Evolutionary conservation across 2,329 filamentous ascomycete species (phyloP), one percentile per base, ranked within the genome.

Genomic region (Alternaria arbusti): DNA sequence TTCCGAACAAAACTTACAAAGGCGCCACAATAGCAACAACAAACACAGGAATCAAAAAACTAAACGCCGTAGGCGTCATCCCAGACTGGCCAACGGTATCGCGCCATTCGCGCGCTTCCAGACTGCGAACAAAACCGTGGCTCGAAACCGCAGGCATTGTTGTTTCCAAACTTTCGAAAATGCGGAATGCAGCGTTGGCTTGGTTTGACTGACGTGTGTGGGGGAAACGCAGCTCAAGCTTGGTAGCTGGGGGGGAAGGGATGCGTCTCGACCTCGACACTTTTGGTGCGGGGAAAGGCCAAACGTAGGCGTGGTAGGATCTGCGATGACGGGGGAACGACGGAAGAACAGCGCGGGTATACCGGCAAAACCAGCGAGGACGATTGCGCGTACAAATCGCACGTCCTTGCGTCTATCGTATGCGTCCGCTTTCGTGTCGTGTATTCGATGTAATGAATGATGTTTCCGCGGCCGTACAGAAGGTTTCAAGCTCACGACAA

Each of bases 1-100:
- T 12, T 23, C 20, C 15, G 23, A 22, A 8, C 9, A 22, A 26
- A 22, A 69, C 75, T 69, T 69, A 77, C 75, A 76, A 71, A 13
- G 75, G 75, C 40, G 61, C 70, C 49, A 71, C 62, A 17, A 78
- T 64, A 23, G 76, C 71, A 22, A 76, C 63, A 5, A 75, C 54
- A 17, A 78, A 72, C 1, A 78, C 65, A 0, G 75, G 74, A 23
- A 76, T 68, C 23, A 78, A 54, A 28, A 78, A 77, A 2, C 69
- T 69, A 51, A 77, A 71, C 5, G 74, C 72, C 9, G 70, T 74
- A 7, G 72, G 67, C n/a, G 73, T 73, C 59, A 76, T 66, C 20
- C 69, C 63, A 47, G 69, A 69, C 56, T 65, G 64, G 8, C 68
- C 68, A 4, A 70, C 66, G 3, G 68, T 70, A 20, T 69, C 43